A percentile compares a stretch with the other conserved stretches of the same genome.
phyloP scores from a whole-genome alignment of 495 filamentous ascomycete genomes.

The Neurospora tetrasperma region DNA sequence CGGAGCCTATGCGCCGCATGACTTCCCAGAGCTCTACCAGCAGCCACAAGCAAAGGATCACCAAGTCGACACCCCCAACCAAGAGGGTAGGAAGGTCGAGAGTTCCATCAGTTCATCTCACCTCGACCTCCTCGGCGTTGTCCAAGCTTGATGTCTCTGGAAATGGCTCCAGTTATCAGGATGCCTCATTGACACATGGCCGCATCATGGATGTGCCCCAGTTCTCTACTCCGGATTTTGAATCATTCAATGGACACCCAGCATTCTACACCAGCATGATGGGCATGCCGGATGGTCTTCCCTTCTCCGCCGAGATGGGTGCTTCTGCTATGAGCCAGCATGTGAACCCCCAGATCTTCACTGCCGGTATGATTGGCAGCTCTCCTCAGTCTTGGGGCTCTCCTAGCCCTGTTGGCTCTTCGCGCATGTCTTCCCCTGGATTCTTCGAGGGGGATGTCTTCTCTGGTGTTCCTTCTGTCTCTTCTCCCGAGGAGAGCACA shows the following conservation, averaged over 20 bases:
- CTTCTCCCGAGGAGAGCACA: conserved; percentile 35
- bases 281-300: conserved; percentile 32
- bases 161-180: conserved; percentile 29
- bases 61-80: conserved; percentile 27
- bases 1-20: conserved; percentile 38
- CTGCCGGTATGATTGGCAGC: conserved; percentile 28
- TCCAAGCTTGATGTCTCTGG: conserved; percentile 41
- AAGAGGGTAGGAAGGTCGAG: conserved; percentile 33
- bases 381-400: conserved; percentile 41
- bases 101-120: conserved; percentile 31
- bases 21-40: conserved; percentile 37
- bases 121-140: conserved; percentile 34
- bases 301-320: conserved; percentile 28
- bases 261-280: conserved; percentile 30
- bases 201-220: conserved; percentile 36
- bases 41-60: conserved; percentile 38
- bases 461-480: conserved; percentile 30
- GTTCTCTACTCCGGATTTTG: conserved; percentile 38
- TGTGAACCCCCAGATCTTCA: conserved; percentile 38
- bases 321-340: conserved; percentile 29
- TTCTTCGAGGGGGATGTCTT: conserved; percentile 36
- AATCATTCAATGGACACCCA: conserved; percentile 27
- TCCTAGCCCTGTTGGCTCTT: conserved; percentile 34
- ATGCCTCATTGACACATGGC: conserved; percentile 18
- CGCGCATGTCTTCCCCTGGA: conserved; percentile 38